phyloP scores from a whole-genome alignment of 2,329 filamentous ascomycete genomes.

The Fusarium odoratissimum region DNA sequence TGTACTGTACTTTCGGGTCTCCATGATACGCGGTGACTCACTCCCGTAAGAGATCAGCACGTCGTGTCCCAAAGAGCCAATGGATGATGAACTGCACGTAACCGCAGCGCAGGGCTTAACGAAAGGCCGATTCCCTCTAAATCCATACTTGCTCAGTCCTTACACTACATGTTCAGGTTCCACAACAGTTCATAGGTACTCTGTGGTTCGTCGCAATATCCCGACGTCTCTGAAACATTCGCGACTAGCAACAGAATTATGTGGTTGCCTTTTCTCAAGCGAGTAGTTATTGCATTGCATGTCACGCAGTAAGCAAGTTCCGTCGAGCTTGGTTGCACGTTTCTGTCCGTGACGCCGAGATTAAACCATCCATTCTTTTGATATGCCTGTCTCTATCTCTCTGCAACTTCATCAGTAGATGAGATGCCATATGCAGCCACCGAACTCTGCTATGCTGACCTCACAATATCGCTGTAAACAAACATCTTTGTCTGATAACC shows the following conservation, averaged over 20 bases:
- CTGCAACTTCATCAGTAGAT: not conserved
- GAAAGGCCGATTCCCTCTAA: not conserved
- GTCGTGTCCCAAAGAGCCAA: constrained; percentile 6
- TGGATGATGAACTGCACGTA: constrained; percentile 12
- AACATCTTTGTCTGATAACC: constrained; percentile 26
- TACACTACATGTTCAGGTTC: not conserved
- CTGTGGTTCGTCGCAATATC: constrained; percentile 12
- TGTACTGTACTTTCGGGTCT: constrained; percentile 3
- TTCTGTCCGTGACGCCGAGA: constrained; percentile 14
- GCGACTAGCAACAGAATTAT: not conserved
- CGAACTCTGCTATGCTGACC: constrained; percentile 11
- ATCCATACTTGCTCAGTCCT: not conserved
- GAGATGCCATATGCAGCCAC: constrained; percentile 17
- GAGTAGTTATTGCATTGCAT: constrained; percentile 14
- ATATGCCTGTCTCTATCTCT: constrained; percentile 28
- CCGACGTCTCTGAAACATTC: constrained; percentile 1
- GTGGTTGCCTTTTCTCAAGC: constrained; percentile 7
- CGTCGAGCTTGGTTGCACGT: constrained; percentile 9
- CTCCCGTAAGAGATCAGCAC: constrained; percentile 10
- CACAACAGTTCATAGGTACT: constrained; percentile 1
- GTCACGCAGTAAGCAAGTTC: constrained; percentile 17
- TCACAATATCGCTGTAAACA: constrained; percentile 24
- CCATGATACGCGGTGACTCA: constrained; percentile 30
- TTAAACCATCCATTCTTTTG: constrained; percentile 30
- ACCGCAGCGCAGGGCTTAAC: constrained; percentile 29